These are phyloP conservation scores for Articulospora tetracladia DNA, from an alignment of 495 filamentous ascomycete genomes.

Conservation along the genomic window DNA sequence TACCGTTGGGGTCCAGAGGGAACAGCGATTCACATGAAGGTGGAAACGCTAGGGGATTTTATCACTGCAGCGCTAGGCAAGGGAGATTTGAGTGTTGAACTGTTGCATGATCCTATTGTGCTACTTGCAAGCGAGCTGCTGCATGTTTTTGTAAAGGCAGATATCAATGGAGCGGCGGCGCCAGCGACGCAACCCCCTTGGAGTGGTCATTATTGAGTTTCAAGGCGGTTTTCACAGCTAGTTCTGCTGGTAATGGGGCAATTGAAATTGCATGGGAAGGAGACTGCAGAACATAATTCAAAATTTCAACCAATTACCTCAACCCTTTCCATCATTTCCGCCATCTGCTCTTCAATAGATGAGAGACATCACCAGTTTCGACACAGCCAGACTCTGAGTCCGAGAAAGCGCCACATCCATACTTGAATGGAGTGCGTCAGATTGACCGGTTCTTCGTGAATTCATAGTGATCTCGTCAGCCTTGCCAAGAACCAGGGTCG, in stretches of 20 bases:
- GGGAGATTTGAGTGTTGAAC: not conserved
- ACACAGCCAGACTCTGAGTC: no score
- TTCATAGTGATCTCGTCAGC: no score
- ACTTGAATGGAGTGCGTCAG: no score
- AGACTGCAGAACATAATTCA: no score
- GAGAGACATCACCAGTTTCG: no score
- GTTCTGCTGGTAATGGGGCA: not conserved
- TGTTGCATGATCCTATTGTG: constrained; percentile 8
- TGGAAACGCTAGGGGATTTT: constrained; percentile 6
- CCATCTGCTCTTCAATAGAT: no score
- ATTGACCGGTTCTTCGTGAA: no score
- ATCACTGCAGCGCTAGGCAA: constrained; percentile 9
- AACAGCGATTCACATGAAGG: constrained; percentile 13
- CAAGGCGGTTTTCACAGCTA: not conserved
- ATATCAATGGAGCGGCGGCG: constrained; percentile 20
- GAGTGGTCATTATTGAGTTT: constrained; percentile 15
- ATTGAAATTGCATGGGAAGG: no score
- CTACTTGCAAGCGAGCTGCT: constrained; percentile 11
- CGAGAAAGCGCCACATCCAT: no score
- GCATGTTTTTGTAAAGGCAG: constrained; percentile 17
- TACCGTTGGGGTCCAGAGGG: constrained; percentile 23
- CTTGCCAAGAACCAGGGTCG: not conserved
- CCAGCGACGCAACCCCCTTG: constrained; percentile 13
- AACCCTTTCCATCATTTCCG: no score
- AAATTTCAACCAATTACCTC: no score